Conservation (phyloP, 805 yeast species). For the Candida easanensis region DNA sequence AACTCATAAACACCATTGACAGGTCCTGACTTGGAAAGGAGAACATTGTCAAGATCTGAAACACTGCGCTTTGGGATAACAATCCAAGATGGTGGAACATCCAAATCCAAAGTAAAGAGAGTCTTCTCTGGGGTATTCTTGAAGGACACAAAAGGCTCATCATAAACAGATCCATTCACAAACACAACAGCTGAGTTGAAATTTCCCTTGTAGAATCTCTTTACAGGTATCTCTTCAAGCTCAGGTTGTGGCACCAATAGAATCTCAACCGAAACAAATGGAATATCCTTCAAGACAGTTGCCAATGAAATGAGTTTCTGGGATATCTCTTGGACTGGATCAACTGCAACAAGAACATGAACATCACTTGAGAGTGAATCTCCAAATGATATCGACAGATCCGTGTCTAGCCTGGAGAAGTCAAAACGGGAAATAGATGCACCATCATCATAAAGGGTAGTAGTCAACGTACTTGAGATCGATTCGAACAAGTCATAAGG, state of each 20-base stretch:
- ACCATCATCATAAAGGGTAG: conserved; percentile 37
- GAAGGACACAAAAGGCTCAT: conserved; percentile 35
- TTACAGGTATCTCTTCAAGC: conserved; percentile 43
- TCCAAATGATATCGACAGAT: conserved; percentile 24
- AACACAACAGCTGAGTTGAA: conserved; percentile 35
- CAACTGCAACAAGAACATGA: conserved; percentile 58
- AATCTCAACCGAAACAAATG: conserved; percentile 52
- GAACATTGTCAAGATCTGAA: conserved; percentile 64
- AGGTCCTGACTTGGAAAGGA: conserved; percentile 34
- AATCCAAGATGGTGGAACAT: conserved; percentile 69
- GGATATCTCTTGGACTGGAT: conserved; percentile 69
- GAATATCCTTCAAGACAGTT: conserved; percentile 39
- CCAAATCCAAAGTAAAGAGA: conserved; percentile 53
- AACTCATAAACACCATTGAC: conserved; percentile 49
- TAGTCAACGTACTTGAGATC: conserved; percentile 40
- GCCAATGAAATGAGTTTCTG: conserved; percentile 57
- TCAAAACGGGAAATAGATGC: conserved; percentile 47
- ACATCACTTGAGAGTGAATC: conserved; percentile 35
- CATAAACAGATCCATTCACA: conserved; percentile 27
- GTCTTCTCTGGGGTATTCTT: conserved; percentile 48
- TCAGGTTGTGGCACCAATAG: conserved; percentile 55
- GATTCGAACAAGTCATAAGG: conserved; percentile 46
- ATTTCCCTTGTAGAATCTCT: conserved; percentile 55
- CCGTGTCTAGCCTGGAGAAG: conserved; percentile 32
- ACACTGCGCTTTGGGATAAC: conserved; percentile 47